A percentile compares a stretch with the other conserved stretches of the same genome.
Evolutionary conservation across 1,284 basidiomycete species (phyloP).

Genomic region (Phellopilus nigrolimitatus): DNA sequence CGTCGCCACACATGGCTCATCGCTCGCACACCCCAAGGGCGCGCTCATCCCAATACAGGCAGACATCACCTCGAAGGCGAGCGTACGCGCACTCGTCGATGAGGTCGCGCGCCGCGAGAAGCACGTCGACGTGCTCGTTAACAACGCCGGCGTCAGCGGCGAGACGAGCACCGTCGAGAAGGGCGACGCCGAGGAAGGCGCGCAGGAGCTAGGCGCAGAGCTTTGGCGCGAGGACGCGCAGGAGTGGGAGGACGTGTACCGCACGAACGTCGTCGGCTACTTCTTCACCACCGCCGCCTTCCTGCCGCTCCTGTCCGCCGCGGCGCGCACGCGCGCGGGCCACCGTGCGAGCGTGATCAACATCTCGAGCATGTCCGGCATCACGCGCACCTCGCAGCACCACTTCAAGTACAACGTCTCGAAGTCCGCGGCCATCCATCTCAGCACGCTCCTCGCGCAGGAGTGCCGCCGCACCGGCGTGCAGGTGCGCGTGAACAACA

Average conservation of each 20-base stretch:
- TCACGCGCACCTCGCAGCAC: conserved; percentile 34
- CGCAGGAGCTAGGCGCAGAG: conserved; percentile 29
- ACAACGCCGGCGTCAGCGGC: conserved; percentile 34
- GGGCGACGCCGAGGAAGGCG: conserved; percentile 30
- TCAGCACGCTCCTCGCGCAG: conserved; percentile 35
- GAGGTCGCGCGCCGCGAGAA: conserved; percentile 33
- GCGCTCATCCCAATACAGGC: conserved; percentile 31
- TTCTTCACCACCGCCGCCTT: conserved; percentile 37
- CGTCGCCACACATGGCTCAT: conserved; percentile 26
- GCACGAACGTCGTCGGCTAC: conserved; percentile 35
- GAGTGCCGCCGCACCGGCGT: conserved; percentile 32
- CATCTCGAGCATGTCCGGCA: conserved; percentile 35
- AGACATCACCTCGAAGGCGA: conserved; percentile 33
- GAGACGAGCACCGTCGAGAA: conserved; percentile 29
- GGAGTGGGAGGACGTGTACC: conserved; percentile 35
- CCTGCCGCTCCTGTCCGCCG: conserved; percentile 35
- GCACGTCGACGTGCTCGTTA: conserved; percentile 35
- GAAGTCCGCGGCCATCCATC: conserved; percentile 36
- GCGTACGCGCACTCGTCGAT: conserved; percentile 30
- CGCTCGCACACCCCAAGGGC: conserved; percentile 30
- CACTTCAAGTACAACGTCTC: conserved; percentile 37
- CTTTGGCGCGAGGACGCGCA: conserved; percentile 31
- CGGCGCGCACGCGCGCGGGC: conserved; percentile 25
- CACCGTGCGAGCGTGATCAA: conserved; percentile 34
- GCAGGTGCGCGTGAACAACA: conserved; percentile 34